These are phyloP conservation scores for Pseudonitzschia pungens DNA, from an alignment of 108 stramenopile species.

Conservation along the genomic window DNA sequence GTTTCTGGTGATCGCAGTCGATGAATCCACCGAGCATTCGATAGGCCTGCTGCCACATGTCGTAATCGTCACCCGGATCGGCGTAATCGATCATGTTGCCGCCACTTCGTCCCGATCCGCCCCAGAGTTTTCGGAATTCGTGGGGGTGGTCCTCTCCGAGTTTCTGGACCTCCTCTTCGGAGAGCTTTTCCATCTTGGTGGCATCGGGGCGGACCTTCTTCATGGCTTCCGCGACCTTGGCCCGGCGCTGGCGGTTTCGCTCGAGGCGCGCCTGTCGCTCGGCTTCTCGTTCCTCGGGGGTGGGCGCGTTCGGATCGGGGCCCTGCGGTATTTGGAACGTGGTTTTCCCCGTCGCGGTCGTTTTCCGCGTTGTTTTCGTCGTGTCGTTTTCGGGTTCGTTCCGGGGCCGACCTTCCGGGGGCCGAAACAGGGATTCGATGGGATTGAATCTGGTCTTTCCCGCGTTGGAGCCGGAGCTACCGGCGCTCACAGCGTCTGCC, in stretches of 20 bases:
- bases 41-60: constrained; percentile 85
- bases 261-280: constrained; percentile 34
- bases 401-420: background rate
- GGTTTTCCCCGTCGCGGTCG: background rate
- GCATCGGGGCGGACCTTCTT: constrained; percentile 25
- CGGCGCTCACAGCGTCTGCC: background rate
- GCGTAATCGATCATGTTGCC: constrained; percentile 23
- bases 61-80: constrained; percentile 61
- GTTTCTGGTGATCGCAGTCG: constrained; percentile 67
- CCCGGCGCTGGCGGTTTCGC: constrained; percentile 26
- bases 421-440: constrained; percentile 8
- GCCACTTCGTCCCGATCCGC: background rate
- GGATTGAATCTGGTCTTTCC: constrained; percentile 20
- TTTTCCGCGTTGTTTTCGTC: background rate
- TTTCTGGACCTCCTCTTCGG: constrained; percentile 28
- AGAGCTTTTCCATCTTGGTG: constrained; percentile 23
- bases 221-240: constrained; percentile 24
- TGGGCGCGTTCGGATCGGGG: constrained; percentile 30
- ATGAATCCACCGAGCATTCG: constrained; percentile 81
- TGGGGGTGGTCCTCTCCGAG: constrained; percentile 20
- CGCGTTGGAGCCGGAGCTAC: background rate
- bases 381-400: background rate
- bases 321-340: constrained; percentile 6
- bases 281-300: constrained; percentile 34
- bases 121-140: constrained; percentile 36